These are phyloP conservation scores for Lophiotrema nucula DNA, from an alignment of 495 filamentous ascomycete species.

Conservation along the genomic window DNA sequence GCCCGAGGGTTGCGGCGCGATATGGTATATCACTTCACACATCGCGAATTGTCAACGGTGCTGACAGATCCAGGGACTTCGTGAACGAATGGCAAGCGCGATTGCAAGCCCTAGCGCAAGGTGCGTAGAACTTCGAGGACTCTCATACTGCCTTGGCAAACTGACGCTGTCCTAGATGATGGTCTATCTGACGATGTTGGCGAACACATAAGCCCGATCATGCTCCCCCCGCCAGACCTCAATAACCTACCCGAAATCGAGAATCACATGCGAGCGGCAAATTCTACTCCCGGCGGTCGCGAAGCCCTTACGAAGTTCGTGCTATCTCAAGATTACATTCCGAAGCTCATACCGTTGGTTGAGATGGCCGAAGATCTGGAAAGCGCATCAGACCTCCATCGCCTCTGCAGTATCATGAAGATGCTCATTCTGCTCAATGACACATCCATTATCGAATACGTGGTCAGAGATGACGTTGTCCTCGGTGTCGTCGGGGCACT, in stretches of 20 bases:
- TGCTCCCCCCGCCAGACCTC: constrained; percentile 74
- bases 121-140: constrained; percentile 10
- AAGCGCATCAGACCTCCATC: constrained; percentile 78
- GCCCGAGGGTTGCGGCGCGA: constrained; percentile 85
- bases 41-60: not conserved
- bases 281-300: constrained; percentile 69
- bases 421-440: constrained; percentile 91
- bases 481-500: constrained; percentile 92
- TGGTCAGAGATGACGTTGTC: constrained; percentile 84
- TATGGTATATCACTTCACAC: constrained; percentile 63
- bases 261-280: constrained; percentile 71
- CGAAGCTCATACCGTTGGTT: constrained; percentile 81
- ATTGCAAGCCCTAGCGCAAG: constrained; percentile 39
- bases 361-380: constrained; percentile 87
- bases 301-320: constrained; percentile 89
- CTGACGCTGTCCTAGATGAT: constrained; percentile 62
- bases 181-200: constrained; percentile 83
- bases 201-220: constrained; percentile 65
- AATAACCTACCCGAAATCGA: constrained; percentile 81
- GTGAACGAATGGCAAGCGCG: constrained; percentile 79
- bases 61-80: constrained; percentile 68
- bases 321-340: constrained; percentile 79
- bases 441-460: constrained; percentile 85
- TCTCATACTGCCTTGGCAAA: too few species aligned
- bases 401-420: constrained; percentile 98